Conservation (phyloP, 257 asterid species). For the Solanum etuberosum region DNA sequence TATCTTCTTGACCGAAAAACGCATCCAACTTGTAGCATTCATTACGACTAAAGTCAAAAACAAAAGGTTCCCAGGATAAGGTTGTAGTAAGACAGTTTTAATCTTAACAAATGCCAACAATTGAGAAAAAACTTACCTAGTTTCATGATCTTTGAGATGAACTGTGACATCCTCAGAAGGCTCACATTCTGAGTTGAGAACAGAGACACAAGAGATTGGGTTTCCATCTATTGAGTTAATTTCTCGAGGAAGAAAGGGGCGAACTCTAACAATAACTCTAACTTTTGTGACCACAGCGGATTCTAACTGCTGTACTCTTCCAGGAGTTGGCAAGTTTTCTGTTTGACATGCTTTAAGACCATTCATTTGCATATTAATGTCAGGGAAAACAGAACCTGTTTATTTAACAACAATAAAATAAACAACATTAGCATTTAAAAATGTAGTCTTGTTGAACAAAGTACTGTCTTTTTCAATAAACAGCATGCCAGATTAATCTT, state of each 20-base stretch:
- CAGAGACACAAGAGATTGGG: conserved; percentile 45
- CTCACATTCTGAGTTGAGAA: conserved; percentile 18
- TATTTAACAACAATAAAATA: not conserved
- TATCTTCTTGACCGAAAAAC: conserved; percentile 50
- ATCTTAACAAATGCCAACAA: not conserved
- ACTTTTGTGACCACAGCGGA: conserved; percentile 39
- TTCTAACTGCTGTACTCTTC: conserved; percentile 12
- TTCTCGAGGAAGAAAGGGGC: conserved; percentile 76
- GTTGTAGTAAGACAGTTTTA: not conserved
- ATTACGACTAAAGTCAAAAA: conserved; percentile 44
- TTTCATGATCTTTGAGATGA: conserved; percentile 54
- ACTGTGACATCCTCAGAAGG: conserved; percentile 46
- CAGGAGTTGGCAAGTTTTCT: conserved; percentile 24
- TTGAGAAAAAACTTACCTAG: conserved; percentile 33
- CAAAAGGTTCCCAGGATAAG: not conserved
- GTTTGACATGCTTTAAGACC: conserved; percentile 7
- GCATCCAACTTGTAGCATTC: conserved; percentile 77
- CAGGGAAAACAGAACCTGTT: conserved; percentile 30
- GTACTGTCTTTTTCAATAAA: not conserved
- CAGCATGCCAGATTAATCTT: not conserved
- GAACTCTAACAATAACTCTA: conserved; percentile 56
- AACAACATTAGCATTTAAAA: not conserved
- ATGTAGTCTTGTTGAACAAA: not conserved
- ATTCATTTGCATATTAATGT: conserved; percentile 5
- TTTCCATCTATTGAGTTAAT: conserved; percentile 19